These are phyloP conservation scores for Aureobasidium leucospermi DNA, from an alignment of 2,329 filamentous ascomycete species.

Conservation along the genomic window DNA sequence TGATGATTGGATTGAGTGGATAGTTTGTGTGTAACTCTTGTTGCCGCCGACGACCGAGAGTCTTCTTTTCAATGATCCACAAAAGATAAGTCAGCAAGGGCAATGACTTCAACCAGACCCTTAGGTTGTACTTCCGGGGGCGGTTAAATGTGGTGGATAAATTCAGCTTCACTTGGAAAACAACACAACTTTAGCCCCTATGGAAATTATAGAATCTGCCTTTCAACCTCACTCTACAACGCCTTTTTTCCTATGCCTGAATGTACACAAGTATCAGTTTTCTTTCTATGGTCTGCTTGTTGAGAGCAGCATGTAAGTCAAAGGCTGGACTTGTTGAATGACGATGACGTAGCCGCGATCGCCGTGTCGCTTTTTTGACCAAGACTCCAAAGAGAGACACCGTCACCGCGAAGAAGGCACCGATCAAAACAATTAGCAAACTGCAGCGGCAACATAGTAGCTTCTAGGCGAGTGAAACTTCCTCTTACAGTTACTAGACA, in stretches of 20 bases:
- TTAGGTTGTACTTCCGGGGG: neutral
- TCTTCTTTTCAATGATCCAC: conserved; percentile 8
- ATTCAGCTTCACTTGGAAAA: neutral
- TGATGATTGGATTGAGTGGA: neutral
- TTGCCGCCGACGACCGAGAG: neutral
- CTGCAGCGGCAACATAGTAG: neutral
- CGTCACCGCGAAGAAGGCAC: conserved; percentile 4
- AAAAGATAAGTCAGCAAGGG: conserved; percentile 10
- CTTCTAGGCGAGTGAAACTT: neutral
- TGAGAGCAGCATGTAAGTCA: neutral
- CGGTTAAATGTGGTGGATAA: conserved; percentile 13
- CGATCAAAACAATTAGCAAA: neutral
- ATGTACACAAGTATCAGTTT: neutral
- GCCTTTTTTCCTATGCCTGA: neutral
- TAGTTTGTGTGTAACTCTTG: neutral
- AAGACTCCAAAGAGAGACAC: conserved; percentile 3
- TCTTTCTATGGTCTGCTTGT: neutral
- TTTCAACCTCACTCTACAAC: neutral
- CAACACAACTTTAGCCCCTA: conserved; percentile 7
- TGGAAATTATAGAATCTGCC: conserved; percentile 6
- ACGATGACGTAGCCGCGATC: neutral
- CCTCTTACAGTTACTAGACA: neutral
- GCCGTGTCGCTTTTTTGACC: neutral
- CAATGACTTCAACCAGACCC: neutral
- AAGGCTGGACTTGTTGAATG: neutral